Evolutionary conservation across 495 filamentous ascomycete species (phyloP).

Genomic region (Penicillium simplicissimum): DNA sequence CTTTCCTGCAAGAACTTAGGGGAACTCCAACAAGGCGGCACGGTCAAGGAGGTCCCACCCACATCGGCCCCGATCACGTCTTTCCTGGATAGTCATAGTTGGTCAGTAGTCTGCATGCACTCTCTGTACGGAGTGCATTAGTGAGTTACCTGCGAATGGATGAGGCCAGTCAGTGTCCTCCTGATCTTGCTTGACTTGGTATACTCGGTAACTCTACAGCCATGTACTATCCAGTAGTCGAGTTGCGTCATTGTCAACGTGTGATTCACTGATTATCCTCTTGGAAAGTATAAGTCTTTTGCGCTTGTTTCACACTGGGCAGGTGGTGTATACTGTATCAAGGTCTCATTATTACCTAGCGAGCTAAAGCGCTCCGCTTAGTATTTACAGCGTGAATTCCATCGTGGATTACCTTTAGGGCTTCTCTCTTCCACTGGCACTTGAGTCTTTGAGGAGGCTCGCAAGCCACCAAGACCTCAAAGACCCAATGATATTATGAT

Average conservation of each 20-base stretch:
- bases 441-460: not conserved
- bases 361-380: not conserved
- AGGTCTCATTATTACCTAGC: not conserved
- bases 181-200: not conserved
- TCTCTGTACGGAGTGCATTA: not conserved
- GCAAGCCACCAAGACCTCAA: not conserved
- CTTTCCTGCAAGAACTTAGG: slow-evolving; percentile 14
- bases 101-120: not conserved
- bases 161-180: not conserved
- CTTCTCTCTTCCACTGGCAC: no score
- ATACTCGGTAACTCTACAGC: not conserved
- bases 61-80: slow-evolving; percentile 10
- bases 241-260: slow-evolving; percentile 13
- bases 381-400: not conserved
- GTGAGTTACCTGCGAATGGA: not conserved
- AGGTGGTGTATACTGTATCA: not conserved
- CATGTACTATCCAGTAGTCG: not conserved
- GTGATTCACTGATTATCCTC: not conserved
- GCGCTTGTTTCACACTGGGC: slow-evolving; percentile 18
- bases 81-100: not conserved
- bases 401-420: not conserved
- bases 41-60: slow-evolving; percentile 9
- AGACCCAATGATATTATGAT: not conserved
- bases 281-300: not conserved
- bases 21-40: not conserved